Conservation (phyloP, 2,329 filamentous ascomycete species). For the Coniochaeta sp. region DNA sequence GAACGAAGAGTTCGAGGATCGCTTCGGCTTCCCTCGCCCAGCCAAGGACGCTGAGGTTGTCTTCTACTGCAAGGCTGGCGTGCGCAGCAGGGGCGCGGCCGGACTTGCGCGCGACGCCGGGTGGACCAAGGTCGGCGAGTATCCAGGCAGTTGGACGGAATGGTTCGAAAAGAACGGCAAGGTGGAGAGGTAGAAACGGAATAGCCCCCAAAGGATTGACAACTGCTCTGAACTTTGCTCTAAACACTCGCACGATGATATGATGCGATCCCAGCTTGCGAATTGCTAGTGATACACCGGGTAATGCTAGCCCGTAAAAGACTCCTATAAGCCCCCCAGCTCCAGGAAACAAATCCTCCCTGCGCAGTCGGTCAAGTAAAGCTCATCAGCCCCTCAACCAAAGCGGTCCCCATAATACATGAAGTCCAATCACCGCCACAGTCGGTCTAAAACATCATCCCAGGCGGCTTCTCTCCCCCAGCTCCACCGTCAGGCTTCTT, state of each 20-base stretch:
- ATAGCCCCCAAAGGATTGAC: neutral
- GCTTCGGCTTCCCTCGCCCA: slow-evolving; percentile 71
- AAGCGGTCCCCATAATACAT: neutral
- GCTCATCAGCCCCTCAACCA: neutral
- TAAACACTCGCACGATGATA: neutral
- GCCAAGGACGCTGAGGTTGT: slow-evolving; percentile 52
- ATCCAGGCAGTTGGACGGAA: slow-evolving; percentile 71
- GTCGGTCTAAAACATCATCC: neutral
- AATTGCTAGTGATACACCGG: neutral
- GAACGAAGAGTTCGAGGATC: slow-evolving; percentile 72
- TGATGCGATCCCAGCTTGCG: neutral
- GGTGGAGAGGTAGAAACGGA: slow-evolving; percentile 29
- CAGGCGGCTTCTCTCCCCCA: neutral
- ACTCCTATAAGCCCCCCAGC: neutral
- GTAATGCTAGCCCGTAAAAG: neutral
- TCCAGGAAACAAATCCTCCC: neutral
- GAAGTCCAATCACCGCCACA: neutral
- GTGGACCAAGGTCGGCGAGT: slow-evolving; percentile 65
- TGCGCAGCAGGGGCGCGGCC: slow-evolving; percentile 72
- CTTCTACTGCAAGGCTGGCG: slow-evolving; percentile 91
- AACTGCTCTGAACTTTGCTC: neutral
- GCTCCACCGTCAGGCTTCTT: slow-evolving; percentile 3
- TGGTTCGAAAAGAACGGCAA: slow-evolving; percentile 70
- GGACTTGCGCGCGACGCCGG: slow-evolving; percentile 69
- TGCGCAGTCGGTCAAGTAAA: too few species aligned